Evolutionary conservation across 768 basidiomycete species (phyloP).

Genomic region (Rhodotorula paludigena): DNA sequence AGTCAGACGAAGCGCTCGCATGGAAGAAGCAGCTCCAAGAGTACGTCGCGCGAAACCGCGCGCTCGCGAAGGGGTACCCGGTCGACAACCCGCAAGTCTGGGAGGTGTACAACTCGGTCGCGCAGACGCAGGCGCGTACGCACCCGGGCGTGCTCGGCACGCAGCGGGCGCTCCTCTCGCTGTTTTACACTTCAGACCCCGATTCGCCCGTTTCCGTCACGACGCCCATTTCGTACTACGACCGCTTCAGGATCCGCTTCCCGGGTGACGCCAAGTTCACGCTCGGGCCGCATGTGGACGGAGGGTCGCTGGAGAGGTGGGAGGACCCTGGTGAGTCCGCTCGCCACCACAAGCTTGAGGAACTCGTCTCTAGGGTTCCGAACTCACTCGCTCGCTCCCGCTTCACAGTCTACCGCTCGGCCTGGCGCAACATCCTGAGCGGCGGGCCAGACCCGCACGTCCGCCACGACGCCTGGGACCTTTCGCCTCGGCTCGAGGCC

Average conservation of each 20-base stretch:
- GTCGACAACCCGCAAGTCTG: slow-evolving; percentile 53
- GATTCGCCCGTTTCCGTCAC: slow-evolving; percentile 52
- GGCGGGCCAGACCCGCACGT: slow-evolving; percentile 4
- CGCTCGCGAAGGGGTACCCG: slow-evolving; percentile 38
- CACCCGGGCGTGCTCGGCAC: slow-evolving; percentile 59
- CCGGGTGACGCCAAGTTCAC: slow-evolving; percentile 67
- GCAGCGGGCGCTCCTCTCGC: slow-evolving; percentile 54
- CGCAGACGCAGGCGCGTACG: slow-evolving; percentile 64
- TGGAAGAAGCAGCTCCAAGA: slow-evolving; percentile 52
- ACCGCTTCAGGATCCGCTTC: slow-evolving; percentile 66
- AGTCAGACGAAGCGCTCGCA: slow-evolving; percentile 45
- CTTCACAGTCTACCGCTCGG: neutral
- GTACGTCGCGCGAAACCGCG: slow-evolving; percentile 42
- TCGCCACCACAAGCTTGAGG: slow-evolving; percentile 50
- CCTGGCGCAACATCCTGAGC: neutral
- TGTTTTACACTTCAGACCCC: slow-evolving; percentile 47
- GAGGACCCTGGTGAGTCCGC: slow-evolving; percentile 51
- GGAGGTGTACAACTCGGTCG: slow-evolving; percentile 65
- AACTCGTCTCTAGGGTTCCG: neutral
- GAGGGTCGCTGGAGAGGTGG: slow-evolving; percentile 68
- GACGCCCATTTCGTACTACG: slow-evolving; percentile 69
- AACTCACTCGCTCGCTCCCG: slow-evolving; percentile 48
- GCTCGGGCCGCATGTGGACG: slow-evolving; percentile 52
- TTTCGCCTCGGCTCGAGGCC: slow-evolving; percentile 11
- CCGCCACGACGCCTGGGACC: slow-evolving; percentile 17